Evolutionary conservation across 73 alveolate species (phyloP).

Genomic region (Paramecium sexaurelia): DNA sequence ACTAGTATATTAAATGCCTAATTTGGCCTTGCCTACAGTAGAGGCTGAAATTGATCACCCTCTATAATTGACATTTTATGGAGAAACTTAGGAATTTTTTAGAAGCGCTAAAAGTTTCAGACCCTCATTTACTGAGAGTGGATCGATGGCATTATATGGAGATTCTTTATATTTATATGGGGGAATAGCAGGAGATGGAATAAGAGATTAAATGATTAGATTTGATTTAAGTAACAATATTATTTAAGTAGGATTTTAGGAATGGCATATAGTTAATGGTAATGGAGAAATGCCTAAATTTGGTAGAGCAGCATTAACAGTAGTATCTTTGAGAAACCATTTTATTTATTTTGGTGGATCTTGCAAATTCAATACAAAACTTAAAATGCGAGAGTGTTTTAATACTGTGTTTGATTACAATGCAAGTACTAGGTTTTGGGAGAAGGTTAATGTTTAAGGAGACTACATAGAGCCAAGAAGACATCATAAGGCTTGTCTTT

Average conservation of each 20-base stretch:
- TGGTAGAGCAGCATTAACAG: conserved; percentile 3
- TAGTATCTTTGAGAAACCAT: neutral
- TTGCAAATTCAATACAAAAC: neutral
- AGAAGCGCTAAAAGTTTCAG: neutral
- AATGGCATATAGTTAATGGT: neutral
- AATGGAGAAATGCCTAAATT: neutral
- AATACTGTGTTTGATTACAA: neutral
- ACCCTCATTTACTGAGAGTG: conserved; percentile 24
- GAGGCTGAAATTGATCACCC: neutral
- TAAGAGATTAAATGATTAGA: neutral
- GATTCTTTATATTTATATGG: conserved; percentile 22
- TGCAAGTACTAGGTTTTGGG: neutral
- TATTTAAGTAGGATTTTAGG: neutral
- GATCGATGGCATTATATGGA: neutral
- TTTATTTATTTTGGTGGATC: conserved; percentile 23
- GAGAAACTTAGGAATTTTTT: neutral
- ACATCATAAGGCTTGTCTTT: conserved; percentile 32
- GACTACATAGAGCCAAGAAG: conserved; percentile 30
- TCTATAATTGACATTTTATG: neutral
- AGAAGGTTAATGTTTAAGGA: neutral
- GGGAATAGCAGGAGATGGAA: conserved; percentile 33
- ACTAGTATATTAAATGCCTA: neutral
- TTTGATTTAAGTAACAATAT: neutral
- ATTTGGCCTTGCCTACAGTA: neutral
- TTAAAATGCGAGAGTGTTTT: neutral